phyloP scores from a whole-genome alignment of 495 filamentous ascomycete species.

The Articulospora tetracladia region DNA sequence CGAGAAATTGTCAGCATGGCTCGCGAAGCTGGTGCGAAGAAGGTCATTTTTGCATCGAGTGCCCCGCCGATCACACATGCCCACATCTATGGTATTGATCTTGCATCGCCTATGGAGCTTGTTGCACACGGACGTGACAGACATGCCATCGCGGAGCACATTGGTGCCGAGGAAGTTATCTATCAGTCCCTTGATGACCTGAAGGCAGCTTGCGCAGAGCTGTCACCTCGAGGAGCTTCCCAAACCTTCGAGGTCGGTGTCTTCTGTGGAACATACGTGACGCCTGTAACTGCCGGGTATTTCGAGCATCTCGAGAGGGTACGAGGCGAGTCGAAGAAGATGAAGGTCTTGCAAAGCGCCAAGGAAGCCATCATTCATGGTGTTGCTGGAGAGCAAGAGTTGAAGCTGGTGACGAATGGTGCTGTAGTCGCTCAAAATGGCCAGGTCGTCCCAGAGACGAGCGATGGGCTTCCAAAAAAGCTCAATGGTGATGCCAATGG shows the following conservation, averaged over 20 bases:
- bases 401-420: constrained; percentile 60
- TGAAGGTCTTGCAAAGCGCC: constrained; percentile 66
- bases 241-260: constrained; percentile 87
- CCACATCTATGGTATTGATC: constrained; percentile 81
- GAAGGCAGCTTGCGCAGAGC: constrained; percentile 73
- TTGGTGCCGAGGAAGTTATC: constrained; percentile 88
- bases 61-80: constrained; percentile 75
- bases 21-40: constrained; percentile 81
- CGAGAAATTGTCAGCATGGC: constrained; percentile 94
- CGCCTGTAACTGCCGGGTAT: constrained; percentile 76
- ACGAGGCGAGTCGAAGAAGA: constrained; percentile 67
- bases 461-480: neutral
- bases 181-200: constrained; percentile 86
- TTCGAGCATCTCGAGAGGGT: constrained; percentile 80
- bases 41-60: constrained; percentile 87
- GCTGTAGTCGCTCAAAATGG: constrained; percentile 54
- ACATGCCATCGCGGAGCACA: constrained; percentile 67
- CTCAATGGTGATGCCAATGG: constrained; percentile 20
- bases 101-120: constrained; percentile 76
- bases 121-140: constrained; percentile 76
- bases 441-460: constrained; percentile 29
- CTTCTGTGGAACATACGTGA: constrained; percentile 90
- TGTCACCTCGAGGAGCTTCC: constrained; percentile 45
- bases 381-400: constrained; percentile 56
- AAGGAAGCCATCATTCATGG: constrained; percentile 65